A percentile compares a stretch with the other conserved stretches of the same genome.
Evolutionary conservation across 2,329 filamentous ascomycete genomes (phyloP).

Genomic region (Aspergillus proliferans): DNA sequence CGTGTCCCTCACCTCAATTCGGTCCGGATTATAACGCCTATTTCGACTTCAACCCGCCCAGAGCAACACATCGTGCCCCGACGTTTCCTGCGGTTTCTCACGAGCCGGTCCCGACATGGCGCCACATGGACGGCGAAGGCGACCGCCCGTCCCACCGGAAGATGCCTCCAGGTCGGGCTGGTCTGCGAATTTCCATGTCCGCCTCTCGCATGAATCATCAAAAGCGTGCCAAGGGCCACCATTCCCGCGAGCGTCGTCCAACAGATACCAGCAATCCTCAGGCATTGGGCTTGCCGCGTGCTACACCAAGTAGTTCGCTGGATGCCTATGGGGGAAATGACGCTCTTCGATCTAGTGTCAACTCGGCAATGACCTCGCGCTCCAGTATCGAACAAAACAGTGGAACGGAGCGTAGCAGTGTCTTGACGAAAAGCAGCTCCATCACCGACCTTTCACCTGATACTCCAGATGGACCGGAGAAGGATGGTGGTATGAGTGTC

Average conservation of each 20-base stretch:
- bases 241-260: slow-evolving; percentile 19
- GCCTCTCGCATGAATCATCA: slow-evolving; percentile 26
- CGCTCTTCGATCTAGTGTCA: slow-evolving; percentile 50
- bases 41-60: slow-evolving; percentile 6
- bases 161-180: slow-evolving; percentile 19
- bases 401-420: slow-evolving; percentile 75
- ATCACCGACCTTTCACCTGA: slow-evolving; percentile 53
- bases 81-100: slow-evolving; percentile 16
- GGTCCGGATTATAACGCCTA: slow-evolving; percentile 1
- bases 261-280: slow-evolving; percentile 15
- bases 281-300: slow-evolving; percentile 25
- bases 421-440: slow-evolving; percentile 72
- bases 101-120: slow-evolving; percentile 11
- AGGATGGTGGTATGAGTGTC: slow-evolving; percentile 49
- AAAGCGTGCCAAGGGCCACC: slow-evolving; percentile 21
- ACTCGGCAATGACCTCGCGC: slow-evolving; percentile 55
- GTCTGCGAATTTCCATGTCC: slow-evolving; percentile 33
- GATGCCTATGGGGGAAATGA: slow-evolving; percentile 24
- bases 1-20: slow-evolving; percentile 12
- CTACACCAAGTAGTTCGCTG: slow-evolving; percentile 23
- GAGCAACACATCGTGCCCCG: slow-evolving; percentile 16
- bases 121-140: slow-evolving; percentile 16
- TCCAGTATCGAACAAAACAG: slow-evolving; percentile 53
- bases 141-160: slow-evolving; percentile 22
- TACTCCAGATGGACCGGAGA: slow-evolving; percentile 62